These are phyloP conservation scores for Protomyces arabidopsidicola DNA, from an alignment of 1,139 yeast genomes.

Conservation along the genomic window DNA sequence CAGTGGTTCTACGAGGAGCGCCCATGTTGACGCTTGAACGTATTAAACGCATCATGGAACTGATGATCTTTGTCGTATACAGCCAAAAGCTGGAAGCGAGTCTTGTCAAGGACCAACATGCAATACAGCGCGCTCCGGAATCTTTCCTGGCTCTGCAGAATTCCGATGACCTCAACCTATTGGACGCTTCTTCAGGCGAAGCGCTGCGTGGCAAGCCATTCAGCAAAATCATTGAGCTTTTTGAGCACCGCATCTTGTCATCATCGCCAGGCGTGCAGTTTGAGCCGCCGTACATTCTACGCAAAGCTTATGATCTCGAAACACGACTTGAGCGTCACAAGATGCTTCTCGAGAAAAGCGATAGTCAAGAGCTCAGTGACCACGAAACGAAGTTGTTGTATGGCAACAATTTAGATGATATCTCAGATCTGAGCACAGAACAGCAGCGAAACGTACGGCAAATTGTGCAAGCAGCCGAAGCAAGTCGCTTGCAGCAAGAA, in stretches of 20 bases:
- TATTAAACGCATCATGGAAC: constrained; percentile 73
- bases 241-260: constrained; percentile 46
- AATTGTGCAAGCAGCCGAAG: constrained; percentile 17
- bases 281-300: constrained; percentile 59
- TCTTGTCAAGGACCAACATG: constrained; percentile 68
- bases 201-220: constrained; percentile 29
- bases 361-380: constrained; percentile 1
- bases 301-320: constrained; percentile 42
- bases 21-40: constrained; percentile 53
- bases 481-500: constrained; percentile 15
- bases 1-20: constrained; percentile 76
- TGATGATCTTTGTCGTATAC: constrained; percentile 69
- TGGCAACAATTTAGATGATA: constrained; percentile 13
- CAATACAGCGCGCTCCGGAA: constrained; percentile 38
- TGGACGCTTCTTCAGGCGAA: not conserved
- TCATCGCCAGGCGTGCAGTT: constrained; percentile 72
- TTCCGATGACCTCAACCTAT: constrained; percentile 27
- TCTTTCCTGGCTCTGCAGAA: constrained; percentile 39
- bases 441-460: constrained; percentile 19
- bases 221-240: constrained; percentile 31
- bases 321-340: constrained; percentile 35
- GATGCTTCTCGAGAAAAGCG: constrained; percentile 3
- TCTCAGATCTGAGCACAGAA: constrained; percentile 10
- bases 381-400: constrained; percentile 8
- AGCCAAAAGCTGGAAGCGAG: constrained; percentile 78